Base-by-base conservation (phyloP, 2,329 filamentous ascomycete species). In the Epichloe amarillans region DNA sequence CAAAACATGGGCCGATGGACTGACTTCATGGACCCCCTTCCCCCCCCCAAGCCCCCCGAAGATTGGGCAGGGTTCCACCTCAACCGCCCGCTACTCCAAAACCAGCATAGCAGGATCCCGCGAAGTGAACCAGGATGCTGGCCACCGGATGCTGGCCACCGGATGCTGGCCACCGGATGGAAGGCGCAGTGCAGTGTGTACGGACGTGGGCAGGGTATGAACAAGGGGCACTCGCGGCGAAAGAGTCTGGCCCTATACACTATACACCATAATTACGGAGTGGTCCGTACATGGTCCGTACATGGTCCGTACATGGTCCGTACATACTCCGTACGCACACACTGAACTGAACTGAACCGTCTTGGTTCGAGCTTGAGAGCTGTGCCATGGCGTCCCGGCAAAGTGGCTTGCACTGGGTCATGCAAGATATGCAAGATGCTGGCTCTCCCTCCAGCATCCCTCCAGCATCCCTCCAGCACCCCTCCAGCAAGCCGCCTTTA, bases 51-150 rank as follows among this genome's bases (percentile, higher is more conserved):
- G 19, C 39, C 17, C 39, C 47, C 40, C 26, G 47, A 39, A 49
- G 38, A 49, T 45, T 49, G 40, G 46, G 37, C 46, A 41, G 35
- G 37, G 50, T 45, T 52, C 50, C 50, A 52, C 50, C 15, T 37
- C 50, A 52, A 49, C 50, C 50, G 50, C 35, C 40, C 45, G 46
- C 46, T 52, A 46, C 50, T 40, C 50, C 36, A 46, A 46, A 52
- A 49, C 40, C 19, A 49, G 50, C 15, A 38, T 49, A 52, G 50
- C 50, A 30, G 35, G 33, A 45, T 49, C 40, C 50, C 46, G 46
- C 45, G 19, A 47, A 45, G 19, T 15, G 38, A 21, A 21, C 50
- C 35, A 41, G 46, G 50, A 36, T 52, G 37, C 15, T 49, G n/a
- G 23, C 21, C 23, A 33, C 47, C 46, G 46, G 46, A 30, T 42